These are phyloP conservation scores for Asparagopsis taxiformis DNA, from an alignment of 31 red algal species.

Conservation along the genomic window DNA sequence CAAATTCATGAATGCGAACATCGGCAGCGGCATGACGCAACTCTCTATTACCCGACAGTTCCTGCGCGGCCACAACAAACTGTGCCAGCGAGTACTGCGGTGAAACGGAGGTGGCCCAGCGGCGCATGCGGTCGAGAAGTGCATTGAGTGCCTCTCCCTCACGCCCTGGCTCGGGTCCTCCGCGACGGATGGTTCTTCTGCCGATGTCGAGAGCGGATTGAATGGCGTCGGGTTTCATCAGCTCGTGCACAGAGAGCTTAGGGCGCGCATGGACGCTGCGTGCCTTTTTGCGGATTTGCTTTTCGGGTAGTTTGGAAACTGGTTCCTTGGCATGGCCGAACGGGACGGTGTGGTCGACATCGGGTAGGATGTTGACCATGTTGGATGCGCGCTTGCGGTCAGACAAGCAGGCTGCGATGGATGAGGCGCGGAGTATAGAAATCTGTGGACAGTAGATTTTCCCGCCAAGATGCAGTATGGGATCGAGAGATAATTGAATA, in stretches of 20 bases:
- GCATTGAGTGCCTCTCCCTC: neutral
- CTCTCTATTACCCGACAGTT: constrained; percentile 4
- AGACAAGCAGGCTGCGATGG: no score
- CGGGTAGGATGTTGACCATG: no score
- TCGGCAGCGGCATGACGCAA: neutral
- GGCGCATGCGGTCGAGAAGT: neutral
- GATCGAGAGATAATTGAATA: no score
- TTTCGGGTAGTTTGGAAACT: no score
- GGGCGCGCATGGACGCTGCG: neutral
- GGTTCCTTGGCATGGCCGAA: no score
- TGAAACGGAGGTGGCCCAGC: constrained; percentile 1
- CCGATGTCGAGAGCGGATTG: constrained; percentile 2
- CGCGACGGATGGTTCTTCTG: neutral
- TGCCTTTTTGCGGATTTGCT: no score
- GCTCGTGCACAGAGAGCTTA: neutral
- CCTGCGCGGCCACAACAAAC: constrained; percentile 11
- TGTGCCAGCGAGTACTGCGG: neutral
- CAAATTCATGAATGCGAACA: neutral
- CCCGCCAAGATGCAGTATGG: no score
- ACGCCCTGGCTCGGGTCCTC: neutral
- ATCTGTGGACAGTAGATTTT: no score
- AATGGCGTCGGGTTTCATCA: neutral
- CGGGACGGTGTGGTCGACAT: no score
- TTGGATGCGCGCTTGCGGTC: no score
- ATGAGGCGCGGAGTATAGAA: no score